Evolutionary conservation across 164 flowering plant genomes (phyloP), one percentile per base, ranked within the genome.

Genomic region (Cinnamomum chago): DNA sequence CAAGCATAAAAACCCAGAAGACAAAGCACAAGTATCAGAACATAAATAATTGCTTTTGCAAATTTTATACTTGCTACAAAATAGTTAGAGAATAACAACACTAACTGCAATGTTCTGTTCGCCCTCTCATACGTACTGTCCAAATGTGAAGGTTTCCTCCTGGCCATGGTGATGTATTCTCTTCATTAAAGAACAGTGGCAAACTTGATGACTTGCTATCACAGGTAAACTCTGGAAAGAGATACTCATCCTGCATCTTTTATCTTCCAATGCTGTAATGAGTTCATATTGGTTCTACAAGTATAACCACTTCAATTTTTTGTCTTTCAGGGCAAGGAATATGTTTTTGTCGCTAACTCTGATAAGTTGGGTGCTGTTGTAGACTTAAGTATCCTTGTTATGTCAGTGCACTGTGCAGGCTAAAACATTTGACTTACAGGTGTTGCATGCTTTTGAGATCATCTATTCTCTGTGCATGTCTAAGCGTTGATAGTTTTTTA

Each of bases 291-390:
- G 28, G 30, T 50, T 25, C 62, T 27, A n/a, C 17, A 52, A n/a
- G 27, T 13, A 33, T n/a, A 30, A 10, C 60, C 11, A 67, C 0
- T 28, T 13, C 22, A 1, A 15, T 27, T 24, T 67, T 1, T 30
- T 66, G 6, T 72, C 55, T 28, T 72, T 30, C 92, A 96, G 99
- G 99, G 99, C 14, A 96, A 96, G 82, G 99, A 96, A 77, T 96
- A 94, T 76, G 94, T 94, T 11, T 94, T 96, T 79, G 82, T 87
- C 76, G 99, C 97, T 76, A 96, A 94, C 84, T 86, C 99, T 20
- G 99, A 96, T 80, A 96, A 96, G 87, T 84, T 94, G 92, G 98
- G 98, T 50, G 98, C 98, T 60, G 70, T 90, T 77, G 99, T 96
- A 70, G 99, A 96, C 83, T 78, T 92, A 80, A 92, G 99, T 96